Percentiles rank a stretch among this genome's conserved stretches.
Evolutionary conservation across 768 basidiomycete genomes (phyloP).

Genomic region (Hirschioporus abietinus): DNA sequence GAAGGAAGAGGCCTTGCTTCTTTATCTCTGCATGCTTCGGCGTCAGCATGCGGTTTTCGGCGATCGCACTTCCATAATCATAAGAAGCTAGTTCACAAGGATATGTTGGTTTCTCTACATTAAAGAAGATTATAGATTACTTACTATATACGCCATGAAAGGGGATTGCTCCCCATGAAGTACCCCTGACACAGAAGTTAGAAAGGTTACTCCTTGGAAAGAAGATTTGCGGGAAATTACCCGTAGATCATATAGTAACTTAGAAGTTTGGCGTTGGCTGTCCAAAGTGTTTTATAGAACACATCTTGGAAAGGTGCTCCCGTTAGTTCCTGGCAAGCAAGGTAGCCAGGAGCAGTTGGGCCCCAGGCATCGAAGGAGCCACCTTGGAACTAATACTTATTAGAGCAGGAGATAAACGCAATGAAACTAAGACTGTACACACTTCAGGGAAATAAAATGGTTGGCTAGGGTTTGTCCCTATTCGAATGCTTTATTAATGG

Average conservation of each 20-base stretch:
- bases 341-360: slow-evolving; percentile 53
- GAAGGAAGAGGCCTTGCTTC: slow-evolving; percentile 25
- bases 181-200: slow-evolving; percentile 49
- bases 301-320: slow-evolving; percentile 74
- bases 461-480: slow-evolving; percentile 38
- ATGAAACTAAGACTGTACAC: slow-evolving; percentile 11
- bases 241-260: slow-evolving; percentile 86
- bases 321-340: slow-evolving; percentile 57
- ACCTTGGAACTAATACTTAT: slow-evolving; percentile 49
- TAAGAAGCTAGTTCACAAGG: slow-evolving; percentile 46
- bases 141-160: slow-evolving; percentile 67
- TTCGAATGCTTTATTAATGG: slow-evolving; percentile 20
- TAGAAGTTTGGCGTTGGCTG: slow-evolving; percentile 74
- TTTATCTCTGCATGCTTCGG: slow-evolving; percentile 27
- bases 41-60: slow-evolving; percentile 20
- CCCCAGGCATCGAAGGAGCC: slow-evolving; percentile 84
- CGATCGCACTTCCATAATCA: slow-evolving; percentile 57
- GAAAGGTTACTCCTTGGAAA: slow-evolving; percentile 3
- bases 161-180: slow-evolving; percentile 80
- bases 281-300: slow-evolving; percentile 75
- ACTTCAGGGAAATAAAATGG: slow-evolving; percentile 73
- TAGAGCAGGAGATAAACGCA: background rate
- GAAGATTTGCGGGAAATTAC: slow-evolving; percentile 29
- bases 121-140: slow-evolving; percentile 10
- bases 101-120: background rate